Evolutionary conservation across 2,329 filamentous ascomycete genomes (phyloP), one percentile per base, ranked within the genome.

Genomic region (Neoarthrinium moseri): DNA sequence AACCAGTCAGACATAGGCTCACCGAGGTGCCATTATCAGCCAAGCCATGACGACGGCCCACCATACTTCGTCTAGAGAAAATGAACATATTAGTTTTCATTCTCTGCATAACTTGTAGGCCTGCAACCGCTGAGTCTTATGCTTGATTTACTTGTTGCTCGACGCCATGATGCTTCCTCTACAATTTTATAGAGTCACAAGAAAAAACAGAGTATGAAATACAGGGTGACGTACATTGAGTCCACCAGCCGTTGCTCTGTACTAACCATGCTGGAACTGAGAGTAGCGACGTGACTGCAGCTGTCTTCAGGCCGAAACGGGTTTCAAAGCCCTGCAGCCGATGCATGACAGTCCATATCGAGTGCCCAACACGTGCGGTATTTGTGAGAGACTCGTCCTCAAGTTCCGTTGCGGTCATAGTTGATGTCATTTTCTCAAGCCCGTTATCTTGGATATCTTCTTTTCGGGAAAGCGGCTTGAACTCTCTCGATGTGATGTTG

Each of bases 21-120:
- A 71, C 71, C 69, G 63, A 36, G 73, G 71, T 47, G 76, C 72
- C 64, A 74, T 76, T 60, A 80, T 77, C 27, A 79, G 64, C 78
- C 78, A 82, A 18, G 74, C 76, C 57, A 78, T 72, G 12, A 75
- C 69, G 2, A 81, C 77, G 11, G 72, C 73, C 79, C 80, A 83
- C 80, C 80, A 83, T 8, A 63, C 68, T 45, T 80, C 74, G 43
- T 78, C n/a, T n/a, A n/a, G n/a, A n/a, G n/a, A n/a, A n/a, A n/a
- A n/a, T n/a, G n/a, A n/a, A n/a, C n/a, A n/a, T n/a, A n/a, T n/a
- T n/a, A n/a, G n/a, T n/a, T n/a, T n/a, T n/a, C n/a, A n/a, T n/a
- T n/a, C n/a, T n/a, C n/a, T n/a, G n/a, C n/a, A n/a, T n/a, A n/a
- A n/a, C n/a, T n/a, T n/a, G n/a, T n/a, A n/a, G n/a, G n/a, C n/a